Evolutionary conservation across 75 land plant genomes (phyloP).

Genomic region (Isoetes taiwanensis): DNA sequence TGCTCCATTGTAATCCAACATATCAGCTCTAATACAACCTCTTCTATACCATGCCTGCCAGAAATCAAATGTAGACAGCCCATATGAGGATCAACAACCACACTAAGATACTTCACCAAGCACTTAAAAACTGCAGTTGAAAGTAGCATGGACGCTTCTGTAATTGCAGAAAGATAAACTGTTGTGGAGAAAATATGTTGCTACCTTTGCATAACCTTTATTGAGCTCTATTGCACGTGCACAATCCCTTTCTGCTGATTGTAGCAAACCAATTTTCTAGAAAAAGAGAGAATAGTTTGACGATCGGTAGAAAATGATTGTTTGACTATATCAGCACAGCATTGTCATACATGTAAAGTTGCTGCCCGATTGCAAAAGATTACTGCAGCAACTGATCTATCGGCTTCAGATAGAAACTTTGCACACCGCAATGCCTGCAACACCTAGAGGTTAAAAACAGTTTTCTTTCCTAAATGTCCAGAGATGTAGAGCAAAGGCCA

Average conservation of each 20-base stretch:
- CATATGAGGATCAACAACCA: not conserved
- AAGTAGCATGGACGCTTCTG: not conserved
- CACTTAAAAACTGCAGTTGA: not conserved
- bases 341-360: slow-evolving; percentile 46
- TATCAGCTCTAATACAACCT: slow-evolving; percentile 35
- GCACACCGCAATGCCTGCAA: slow-evolving; percentile 53
- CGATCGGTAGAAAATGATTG: not conserved
- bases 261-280: slow-evolving; percentile 47
- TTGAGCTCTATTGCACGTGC: slow-evolving; percentile 41
- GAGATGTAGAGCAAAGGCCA: too few species aligned
- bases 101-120: not conserved
- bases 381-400: slow-evolving; percentile 24
- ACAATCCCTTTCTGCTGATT: slow-evolving; percentile 55
- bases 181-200: too few species aligned
- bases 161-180: too few species aligned
- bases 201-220: slow-evolving; percentile 56
- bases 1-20: slow-evolving; percentile 36
- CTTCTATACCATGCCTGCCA: slow-evolving; percentile 77
- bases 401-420: slow-evolving; percentile 23
- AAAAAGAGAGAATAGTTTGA: not conserved
- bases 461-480: too few species aligned
- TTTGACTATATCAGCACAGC: too few species aligned
- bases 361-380: slow-evolving; percentile 58
- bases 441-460: not conserved
- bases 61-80: not conserved